Base-by-base conservation (phyloP, 495 filamentous ascomycete species). In the Parachaetomium inaequale region DNA sequence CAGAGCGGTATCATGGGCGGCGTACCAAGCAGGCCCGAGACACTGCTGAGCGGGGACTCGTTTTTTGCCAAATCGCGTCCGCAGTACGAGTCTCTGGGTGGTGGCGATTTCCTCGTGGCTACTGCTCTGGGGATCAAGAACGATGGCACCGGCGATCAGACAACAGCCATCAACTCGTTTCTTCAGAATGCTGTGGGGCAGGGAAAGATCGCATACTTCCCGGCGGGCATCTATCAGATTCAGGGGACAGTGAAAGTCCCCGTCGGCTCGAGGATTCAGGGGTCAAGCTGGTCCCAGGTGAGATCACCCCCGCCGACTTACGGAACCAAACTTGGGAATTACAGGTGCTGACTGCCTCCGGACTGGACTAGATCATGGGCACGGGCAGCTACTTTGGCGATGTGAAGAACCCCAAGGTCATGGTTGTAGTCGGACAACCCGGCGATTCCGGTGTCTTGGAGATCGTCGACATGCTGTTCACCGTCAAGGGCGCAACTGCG, bases 271-370 rank as follows among this genome's bases (percentile, higher is more conserved):
- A 21, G 3, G n/a, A 19, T 21, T 23, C 50, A 36, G 31, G 50
- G 50, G n/a, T 51, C 26, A 51, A 51, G 47, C 5, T 51, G 47
- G 47, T 29, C 28, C 2, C 47, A 51, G 47, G 47, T 51, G 21
- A n/a, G 47, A n/a, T 31, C 26, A 51, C 4, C 4, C 6, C 23
- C 12, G 21, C 12, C 46, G 42, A 45, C 6, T 34, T 11, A 5
- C 6, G 42, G 17, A 45, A 45, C 4, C 5, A 26, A 49, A 17
- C 11, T 23, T 3, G 15, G 8, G 46, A 21, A 28, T 43, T 43
- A 11, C 40, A 3, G 46, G 3, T 21, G 10, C n/a, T 45, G 42
- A 45, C 7, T 4, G 42, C n/a, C 21, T n/a, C n/a, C n/a, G n/a
- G n/a, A n/a, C n/a, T n/a, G n/a, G n/a, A n/a, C n/a, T n/a, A 49